Conservation (phyloP, 1,284 basidiomycete genomes). For the Serendipita sp. region DNA sequence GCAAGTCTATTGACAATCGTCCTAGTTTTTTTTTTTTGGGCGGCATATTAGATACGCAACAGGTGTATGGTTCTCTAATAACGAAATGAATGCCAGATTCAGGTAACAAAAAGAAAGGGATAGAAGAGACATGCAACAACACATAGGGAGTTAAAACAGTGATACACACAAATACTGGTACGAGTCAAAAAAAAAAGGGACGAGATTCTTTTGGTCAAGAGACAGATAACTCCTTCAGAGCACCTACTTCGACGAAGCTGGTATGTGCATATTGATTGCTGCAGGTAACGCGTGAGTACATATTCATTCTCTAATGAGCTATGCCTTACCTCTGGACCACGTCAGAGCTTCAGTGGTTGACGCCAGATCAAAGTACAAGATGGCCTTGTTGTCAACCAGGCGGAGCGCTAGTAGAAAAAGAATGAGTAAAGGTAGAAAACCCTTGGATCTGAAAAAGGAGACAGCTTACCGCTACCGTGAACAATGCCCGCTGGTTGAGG, state of each 20-base stretch:
- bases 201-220: constrained; percentile 1
- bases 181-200: background rate
- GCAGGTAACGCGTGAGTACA: constrained; percentile 11
- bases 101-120: background rate
- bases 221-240: background rate
- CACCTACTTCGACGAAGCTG: constrained; percentile 29
- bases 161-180: background rate
- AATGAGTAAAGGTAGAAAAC: constrained; percentile 9
- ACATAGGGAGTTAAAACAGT: constrained; percentile 4
- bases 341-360: constrained; percentile 70
- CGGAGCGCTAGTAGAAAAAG: constrained; percentile 44
- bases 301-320: background rate
- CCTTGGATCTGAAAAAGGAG: constrained; percentile 21
- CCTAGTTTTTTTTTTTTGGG: background rate
- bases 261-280: constrained; percentile 55
- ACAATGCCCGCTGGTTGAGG: constrained; percentile 83
- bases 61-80: background rate
- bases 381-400: constrained; percentile 77
- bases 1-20: background rate
- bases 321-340: constrained; percentile 68
- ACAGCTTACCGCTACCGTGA: constrained; percentile 58
- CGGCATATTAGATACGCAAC: background rate
- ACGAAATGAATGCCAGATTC: background rate
- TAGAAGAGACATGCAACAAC: constrained; percentile 6
- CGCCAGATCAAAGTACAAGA: constrained; percentile 81